These are phyloP conservation scores for Sphagnum contortum DNA, from an alignment of 225 moss, liverwort and hornwort genomes.

Conservation along the genomic window DNA sequence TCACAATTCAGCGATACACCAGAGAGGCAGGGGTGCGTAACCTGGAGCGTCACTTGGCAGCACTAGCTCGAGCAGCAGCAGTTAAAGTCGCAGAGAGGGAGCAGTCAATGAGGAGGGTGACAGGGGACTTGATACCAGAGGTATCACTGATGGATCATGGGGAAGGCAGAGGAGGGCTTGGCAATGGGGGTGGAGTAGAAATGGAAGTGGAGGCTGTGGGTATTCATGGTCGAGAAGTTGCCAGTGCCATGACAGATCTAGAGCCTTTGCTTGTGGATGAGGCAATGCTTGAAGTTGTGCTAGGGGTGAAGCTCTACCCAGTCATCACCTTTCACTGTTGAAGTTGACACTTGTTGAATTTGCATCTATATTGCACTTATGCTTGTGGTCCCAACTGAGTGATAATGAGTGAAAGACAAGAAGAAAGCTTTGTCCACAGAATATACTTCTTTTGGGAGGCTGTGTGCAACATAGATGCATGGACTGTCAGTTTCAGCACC, in stretches of 20 bases:
- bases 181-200: slow-evolving; percentile 30
- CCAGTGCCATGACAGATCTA: slow-evolving; percentile 11
- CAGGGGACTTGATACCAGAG: slow-evolving; percentile 16
- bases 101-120: slow-evolving; percentile 14
- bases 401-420: no score
- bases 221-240: slow-evolving; percentile 13
- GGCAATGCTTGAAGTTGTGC: slow-evolving; percentile 33
- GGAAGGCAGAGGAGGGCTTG: slow-evolving; percentile 27
- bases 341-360: no score
- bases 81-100: slow-evolving; percentile 54
- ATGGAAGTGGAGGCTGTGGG: slow-evolving; percentile 35
- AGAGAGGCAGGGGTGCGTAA: slow-evolving; percentile 62
- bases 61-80: slow-evolving; percentile 51
- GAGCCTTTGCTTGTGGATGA: slow-evolving; percentile 50
- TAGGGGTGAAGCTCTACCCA: slow-evolving; percentile 27
- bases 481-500: no score
- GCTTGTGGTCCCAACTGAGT: no score
- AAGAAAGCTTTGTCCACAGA: no score
- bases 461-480: no score
- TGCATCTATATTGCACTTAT: no score
- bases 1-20: slow-evolving; percentile 50
- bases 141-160: slow-evolving; percentile 22
- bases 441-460: no score
- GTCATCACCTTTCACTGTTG: no score
- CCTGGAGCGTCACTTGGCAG: slow-evolving; percentile 41